Conservation (phyloP, 73 alveolate species). For the Paramecium sonneborni region DNA sequence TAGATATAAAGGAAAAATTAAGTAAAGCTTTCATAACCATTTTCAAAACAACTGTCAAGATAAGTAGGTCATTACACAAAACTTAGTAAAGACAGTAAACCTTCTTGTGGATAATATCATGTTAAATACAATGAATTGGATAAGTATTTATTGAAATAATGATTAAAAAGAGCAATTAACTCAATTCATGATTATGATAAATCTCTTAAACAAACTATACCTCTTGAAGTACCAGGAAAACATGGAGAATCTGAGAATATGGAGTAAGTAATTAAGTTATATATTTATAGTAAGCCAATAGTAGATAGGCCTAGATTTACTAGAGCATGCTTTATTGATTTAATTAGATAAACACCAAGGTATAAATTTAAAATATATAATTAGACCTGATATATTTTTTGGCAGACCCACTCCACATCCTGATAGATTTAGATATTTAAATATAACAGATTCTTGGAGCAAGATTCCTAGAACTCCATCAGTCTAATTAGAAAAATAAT, state of each 20-base stretch:
- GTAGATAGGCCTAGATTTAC: slow-evolving; percentile 42
- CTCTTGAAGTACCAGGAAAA: neutral
- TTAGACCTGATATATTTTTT: slow-evolving; percentile 21
- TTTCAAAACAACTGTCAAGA: slow-evolving; percentile 36
- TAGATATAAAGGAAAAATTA: neutral
- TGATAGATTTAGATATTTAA: slow-evolving; percentile 45
- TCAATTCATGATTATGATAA: slow-evolving; percentile 22
- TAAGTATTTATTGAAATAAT: neutral
- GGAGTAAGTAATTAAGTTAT: neutral
- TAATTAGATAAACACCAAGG: neutral
- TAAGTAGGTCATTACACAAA: slow-evolving; percentile 10
- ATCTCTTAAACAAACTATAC: neutral
- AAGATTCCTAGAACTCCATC: slow-evolving; percentile 64
- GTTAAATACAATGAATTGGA: slow-evolving; percentile 57
- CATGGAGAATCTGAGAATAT: neutral
- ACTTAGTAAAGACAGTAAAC: slow-evolving; percentile 28
- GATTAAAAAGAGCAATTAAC: neutral
- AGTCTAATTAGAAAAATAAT: slow-evolving; percentile 14
- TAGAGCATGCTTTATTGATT: neutral
- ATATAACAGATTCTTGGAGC: slow-evolving; percentile 59
- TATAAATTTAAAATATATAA: neutral
- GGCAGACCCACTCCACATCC: slow-evolving; percentile 63
- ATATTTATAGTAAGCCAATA: neutral
- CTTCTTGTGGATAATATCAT: slow-evolving; percentile 65
- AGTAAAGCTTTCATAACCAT: neutral